Evolutionary conservation across 1,284 basidiomycete genomes (phyloP).

Genomic region (Ceraceosorus guamensis): DNA sequence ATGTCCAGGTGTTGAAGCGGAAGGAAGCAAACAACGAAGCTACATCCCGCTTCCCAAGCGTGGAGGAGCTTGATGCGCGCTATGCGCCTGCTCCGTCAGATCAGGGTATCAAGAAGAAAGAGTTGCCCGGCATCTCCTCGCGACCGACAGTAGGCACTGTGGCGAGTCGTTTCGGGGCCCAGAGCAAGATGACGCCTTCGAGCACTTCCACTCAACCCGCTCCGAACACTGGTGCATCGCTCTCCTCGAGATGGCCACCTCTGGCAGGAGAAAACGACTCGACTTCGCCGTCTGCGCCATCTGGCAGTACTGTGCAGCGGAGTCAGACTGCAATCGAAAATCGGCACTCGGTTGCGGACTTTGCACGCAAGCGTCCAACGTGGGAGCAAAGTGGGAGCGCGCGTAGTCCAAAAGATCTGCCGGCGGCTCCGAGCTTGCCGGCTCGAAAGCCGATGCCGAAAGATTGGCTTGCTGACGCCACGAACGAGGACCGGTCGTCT

Average conservation of each 20-base stretch:
- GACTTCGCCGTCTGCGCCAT: conserved; percentile 12
- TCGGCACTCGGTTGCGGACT: not conserved
- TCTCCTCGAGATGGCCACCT: conserved; percentile 1
- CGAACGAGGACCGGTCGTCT: too few species aligned
- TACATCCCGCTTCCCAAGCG: conserved; percentile 26
- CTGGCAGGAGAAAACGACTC: conserved; percentile 3
- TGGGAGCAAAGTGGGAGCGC: not conserved
- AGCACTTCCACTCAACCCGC: not conserved
- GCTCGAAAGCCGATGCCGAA: not conserved
- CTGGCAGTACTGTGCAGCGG: conserved; percentile 11
- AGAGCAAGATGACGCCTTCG: conserved; percentile 6
- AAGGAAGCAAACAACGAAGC: conserved; percentile 7
- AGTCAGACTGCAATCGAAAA: conserved; percentile 17
- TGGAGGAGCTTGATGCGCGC: conserved; percentile 30
- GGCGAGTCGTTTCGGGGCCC: conserved; percentile 1
- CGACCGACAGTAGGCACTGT: not conserved
- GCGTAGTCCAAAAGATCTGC: not conserved
- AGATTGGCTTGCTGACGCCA: not conserved
- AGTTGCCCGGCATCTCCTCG: not conserved
- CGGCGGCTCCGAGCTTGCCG: not conserved
- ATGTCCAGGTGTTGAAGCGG: conserved; percentile 1
- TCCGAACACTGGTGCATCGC: conserved; percentile 4
- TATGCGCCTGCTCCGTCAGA: conserved; percentile 10
- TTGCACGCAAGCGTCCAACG: not conserved
- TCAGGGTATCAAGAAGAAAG: not conserved